phyloP scores from a whole-genome alignment of 2,329 filamentous ascomycete genomes.

The Pseudogymnoascus sp. region DNA sequence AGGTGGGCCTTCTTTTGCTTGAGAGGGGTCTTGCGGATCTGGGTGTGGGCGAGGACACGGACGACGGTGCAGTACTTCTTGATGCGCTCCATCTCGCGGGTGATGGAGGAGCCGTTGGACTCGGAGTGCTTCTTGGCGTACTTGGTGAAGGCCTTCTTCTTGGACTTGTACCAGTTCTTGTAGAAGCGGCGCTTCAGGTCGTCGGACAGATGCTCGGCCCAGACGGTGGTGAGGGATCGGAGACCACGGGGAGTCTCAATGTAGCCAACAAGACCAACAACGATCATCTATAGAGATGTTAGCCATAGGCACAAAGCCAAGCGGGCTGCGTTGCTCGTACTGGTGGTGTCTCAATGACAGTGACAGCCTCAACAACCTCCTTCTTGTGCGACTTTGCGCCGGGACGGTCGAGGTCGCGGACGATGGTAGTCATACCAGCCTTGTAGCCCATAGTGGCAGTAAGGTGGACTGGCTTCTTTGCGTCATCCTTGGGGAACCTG shows the following conservation, averaged over 20 bases:
- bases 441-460: constrained; percentile 99
- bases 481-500: constrained; percentile 99
- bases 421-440: constrained; percentile 99
- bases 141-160: constrained; percentile 99
- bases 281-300: constrained; percentile 84
- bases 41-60: constrained; percentile 97
- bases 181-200: constrained; percentile 99
- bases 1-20: constrained; percentile 99
- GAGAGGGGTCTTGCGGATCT: constrained; percentile 97
- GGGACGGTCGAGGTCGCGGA: constrained; percentile 96
- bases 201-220: constrained; percentile 98
- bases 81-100: constrained; percentile 97
- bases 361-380: constrained; percentile 85
- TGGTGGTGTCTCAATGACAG: constrained; percentile 86
- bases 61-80: constrained; percentile 99
- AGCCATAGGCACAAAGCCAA: constrained; percentile 67
- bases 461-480: constrained; percentile 98
- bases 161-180: constrained; percentile 99
- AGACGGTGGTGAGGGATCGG: constrained; percentile 97
- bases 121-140: constrained; percentile 99
- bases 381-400: constrained; percentile 99
- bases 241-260: constrained; percentile 99
- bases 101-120: constrained; percentile 81
- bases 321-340: constrained; percentile 83
- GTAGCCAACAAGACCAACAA: constrained; percentile 99